Conservation (phyloP, 75 land plant species). For the Pinus albicaulis region DNA sequence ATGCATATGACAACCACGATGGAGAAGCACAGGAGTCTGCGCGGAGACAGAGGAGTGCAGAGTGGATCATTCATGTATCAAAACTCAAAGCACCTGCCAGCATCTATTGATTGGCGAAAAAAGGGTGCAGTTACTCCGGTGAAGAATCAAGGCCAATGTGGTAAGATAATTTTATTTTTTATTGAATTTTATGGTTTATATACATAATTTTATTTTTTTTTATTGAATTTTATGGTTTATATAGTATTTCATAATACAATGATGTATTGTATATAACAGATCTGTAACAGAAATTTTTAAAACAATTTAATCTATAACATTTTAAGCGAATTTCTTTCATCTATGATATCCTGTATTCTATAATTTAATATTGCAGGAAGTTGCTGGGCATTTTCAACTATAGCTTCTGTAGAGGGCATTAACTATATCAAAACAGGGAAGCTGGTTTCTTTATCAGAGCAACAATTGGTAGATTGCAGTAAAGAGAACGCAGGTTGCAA, state of each 20-base stretch:
- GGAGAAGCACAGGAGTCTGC: background rate
- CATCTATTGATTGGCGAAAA: slow-evolving; percentile 42
- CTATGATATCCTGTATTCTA: too few relatives aligned
- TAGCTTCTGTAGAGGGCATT: slow-evolving; percentile 38
- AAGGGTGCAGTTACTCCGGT: slow-evolving; percentile 40
- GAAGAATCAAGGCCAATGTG: slow-evolving; percentile 48
- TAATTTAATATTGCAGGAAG: slow-evolving; percentile 10
- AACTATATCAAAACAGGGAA: slow-evolving; percentile 28
- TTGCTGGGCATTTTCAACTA: slow-evolving; percentile 47
- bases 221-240: too few relatives aligned
- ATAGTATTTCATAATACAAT: too few relatives aligned
- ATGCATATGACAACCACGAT: slow-evolving; percentile 32
- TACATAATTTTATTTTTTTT: too few relatives aligned
- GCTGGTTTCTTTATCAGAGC: slow-evolving; percentile 38
- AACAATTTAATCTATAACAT: too few relatives aligned
- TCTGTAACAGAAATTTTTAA: too few relatives aligned
- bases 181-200: too few relatives aligned
- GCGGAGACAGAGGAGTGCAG: background rate
- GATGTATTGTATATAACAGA: too few relatives aligned
- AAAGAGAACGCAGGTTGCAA: slow-evolving; percentile 33
- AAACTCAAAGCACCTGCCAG: slow-evolving; percentile 15
- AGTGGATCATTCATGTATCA: slow-evolving; percentile 7
- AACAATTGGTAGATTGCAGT: slow-evolving; percentile 45
- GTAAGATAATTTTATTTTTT: slow-evolving; percentile 9
- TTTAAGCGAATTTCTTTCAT: too few relatives aligned